phyloP scores from a whole-genome alignment of 257 asterid species.

The Solanum gandarillasii region DNA sequence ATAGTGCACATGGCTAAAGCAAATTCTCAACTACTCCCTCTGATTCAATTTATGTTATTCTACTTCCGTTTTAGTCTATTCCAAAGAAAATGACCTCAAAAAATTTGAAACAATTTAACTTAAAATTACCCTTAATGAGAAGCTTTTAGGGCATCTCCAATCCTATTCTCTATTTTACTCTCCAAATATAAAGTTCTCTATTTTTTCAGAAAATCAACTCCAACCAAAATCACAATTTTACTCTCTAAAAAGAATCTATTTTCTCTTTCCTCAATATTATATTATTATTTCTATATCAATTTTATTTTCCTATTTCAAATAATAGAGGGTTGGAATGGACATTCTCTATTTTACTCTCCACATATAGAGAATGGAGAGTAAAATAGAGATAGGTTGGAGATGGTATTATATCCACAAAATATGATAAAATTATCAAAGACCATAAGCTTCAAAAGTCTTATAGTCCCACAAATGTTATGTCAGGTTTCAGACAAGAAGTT shows the following conservation, averaged over 20 bases:
- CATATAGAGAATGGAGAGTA: no score
- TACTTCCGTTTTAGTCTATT: neutral
- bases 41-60: neutral
- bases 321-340: no score
- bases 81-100: neutral
- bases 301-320: no score
- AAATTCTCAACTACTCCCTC: neutral
- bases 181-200: no score
- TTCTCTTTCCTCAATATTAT: no score
- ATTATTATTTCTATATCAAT: no score
- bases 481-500: neutral
- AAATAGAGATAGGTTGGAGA: no score
- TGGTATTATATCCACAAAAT: neutral
- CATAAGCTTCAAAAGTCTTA: neutral
- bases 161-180: no score
- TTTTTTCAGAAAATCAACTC: no score
- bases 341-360: no score
- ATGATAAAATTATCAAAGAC: neutral
- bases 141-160: neutral
- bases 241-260: no score
- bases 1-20: neutral
- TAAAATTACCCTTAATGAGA: neutral
- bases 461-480: neutral
- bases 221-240: no score
- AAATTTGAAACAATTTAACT: neutral